Evolutionary conservation across 352 stramenopile species (phyloP), one percentile per base, ranked within the genome.

Genomic region (Pythium dissimile): DNA sequence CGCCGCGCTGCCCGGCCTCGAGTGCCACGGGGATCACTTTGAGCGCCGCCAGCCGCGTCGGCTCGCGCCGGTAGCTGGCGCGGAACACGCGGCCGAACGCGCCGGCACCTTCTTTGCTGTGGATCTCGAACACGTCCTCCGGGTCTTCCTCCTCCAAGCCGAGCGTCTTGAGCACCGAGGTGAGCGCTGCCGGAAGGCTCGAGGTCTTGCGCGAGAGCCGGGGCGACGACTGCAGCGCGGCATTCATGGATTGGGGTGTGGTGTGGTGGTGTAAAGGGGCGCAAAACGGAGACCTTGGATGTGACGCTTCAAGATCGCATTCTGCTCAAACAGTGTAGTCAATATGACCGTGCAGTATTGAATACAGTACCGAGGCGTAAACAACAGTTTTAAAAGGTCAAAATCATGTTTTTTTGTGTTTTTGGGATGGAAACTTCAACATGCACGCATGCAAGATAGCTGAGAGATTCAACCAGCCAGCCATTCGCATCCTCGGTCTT

Each of bases 11-110:
- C 0, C 74, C 79, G 18, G 79, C 72, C 52, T 87, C 74, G 9
- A 89, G 62, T 1, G 75, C 76, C 11, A 88, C 75, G 7, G 75
- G 78, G 37, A 91, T 89, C 37, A 91, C 81, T 61, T 91, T 91
- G 23, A 91, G 54, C n/a, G 80, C 78, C 21, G 70, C 80, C 31
- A 86, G 61, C 12, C 55, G 51, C 2, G 46, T 57, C 7, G 63
- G 73, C n/a, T 86, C 52, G 23, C 23, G 27, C 11, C 75, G 77
- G 58, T 84, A 86, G 32, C 62, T 83, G 1, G 78, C 78, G 24
- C 77, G 72, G 48, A 89, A 91, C 2, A 91, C 78, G 30, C 76
- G 76, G 49, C 80, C 78, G 32, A 86, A 91, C 28, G 80, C 77
- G 0, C 80, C 80, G 6, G 76, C 77, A 12, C 80, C 80, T 70